Conservation (phyloP, 192 early-diverging fungal genomes). For the Umbelopsis sp. region DNA sequence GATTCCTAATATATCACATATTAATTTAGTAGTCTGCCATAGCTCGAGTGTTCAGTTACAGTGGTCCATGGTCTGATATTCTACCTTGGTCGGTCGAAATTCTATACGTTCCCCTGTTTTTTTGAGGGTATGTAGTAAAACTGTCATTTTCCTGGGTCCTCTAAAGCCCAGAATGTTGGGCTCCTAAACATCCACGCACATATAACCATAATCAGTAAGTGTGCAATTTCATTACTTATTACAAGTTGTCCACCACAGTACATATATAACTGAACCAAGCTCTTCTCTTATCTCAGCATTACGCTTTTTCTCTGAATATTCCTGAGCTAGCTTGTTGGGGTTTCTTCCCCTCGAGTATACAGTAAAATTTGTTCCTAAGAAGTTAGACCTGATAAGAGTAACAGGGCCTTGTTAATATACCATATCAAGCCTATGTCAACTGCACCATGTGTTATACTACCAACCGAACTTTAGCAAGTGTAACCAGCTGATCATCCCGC, state of each 20-base stretch:
- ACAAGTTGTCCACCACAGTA: constrained; percentile 31
- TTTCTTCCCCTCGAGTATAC: constrained; percentile 65
- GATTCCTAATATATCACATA: constrained; percentile 47
- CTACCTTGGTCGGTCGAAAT: constrained; percentile 54
- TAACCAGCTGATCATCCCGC: constrained; percentile 22
- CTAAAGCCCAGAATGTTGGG: constrained; percentile 86
- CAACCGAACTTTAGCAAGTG: constrained; percentile 50
- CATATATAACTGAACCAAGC: constrained; percentile 77
- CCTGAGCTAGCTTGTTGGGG: constrained; percentile 37
- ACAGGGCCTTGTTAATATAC: constrained; percentile 21
- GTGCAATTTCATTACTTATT: not conserved
- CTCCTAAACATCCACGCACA: constrained; percentile 51
- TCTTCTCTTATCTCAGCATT: constrained; percentile 62
- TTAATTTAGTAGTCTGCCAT: not conserved
- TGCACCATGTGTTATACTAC: not conserved
- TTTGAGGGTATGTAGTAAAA: constrained; percentile 73
- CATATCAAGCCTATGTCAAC: too few relatives aligned
- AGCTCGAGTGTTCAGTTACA: too few relatives aligned
- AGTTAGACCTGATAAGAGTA: constrained; percentile 67
- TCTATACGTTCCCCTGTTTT: constrained; percentile 57
- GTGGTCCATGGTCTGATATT: not conserved
- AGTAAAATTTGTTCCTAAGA: constrained; percentile 81
- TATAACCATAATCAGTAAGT: not conserved
- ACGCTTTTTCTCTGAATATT: constrained; percentile 25
- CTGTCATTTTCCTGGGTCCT: constrained; percentile 92